Percentiles rank a stretch among this genome's conserved stretches.
Evolutionary conservation across 257 asterid species (phyloP).

Genomic region (Penstemon newberryi): DNA sequence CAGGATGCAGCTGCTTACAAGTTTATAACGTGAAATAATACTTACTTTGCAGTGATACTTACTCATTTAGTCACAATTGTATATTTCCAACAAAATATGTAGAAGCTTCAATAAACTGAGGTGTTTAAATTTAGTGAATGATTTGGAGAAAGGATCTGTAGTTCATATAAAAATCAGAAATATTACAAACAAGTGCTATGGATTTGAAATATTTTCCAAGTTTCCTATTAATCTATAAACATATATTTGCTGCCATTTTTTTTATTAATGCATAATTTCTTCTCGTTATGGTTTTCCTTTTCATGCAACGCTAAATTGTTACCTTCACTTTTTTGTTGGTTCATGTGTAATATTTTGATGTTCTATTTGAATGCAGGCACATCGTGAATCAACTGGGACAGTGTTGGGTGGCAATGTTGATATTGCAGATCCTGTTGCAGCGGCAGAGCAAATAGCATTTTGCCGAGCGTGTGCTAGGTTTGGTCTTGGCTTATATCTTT

Average conservation of each 20-base stretch:
- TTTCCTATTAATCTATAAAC: no score
- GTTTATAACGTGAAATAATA: no score
- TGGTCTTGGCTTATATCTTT: conserved; percentile 92
- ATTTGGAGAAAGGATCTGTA: no score
- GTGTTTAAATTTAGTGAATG: no score
- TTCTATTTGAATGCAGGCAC: conserved; percentile 56
- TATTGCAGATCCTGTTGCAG: conserved; percentile 67
- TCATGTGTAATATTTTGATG: background rate
- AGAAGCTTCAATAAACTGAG: no score
- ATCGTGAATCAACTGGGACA: conserved; percentile 91
- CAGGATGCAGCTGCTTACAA: no score
- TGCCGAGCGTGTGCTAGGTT: conserved; percentile 95
- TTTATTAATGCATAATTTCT: background rate
- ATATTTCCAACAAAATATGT: no score
- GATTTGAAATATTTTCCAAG: conserved; percentile 4
- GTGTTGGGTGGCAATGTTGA: conserved; percentile 44
- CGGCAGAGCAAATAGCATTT: conserved; percentile 93
- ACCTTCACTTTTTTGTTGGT: background rate
- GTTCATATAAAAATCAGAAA: no score
- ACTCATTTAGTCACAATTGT: no score
- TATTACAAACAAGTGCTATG: background rate
- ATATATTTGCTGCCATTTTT: no score
- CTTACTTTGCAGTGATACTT: no score
- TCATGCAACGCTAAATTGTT: background rate
- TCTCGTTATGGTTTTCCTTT: conserved; percentile 8